Evolutionary conservation across 2,329 filamentous ascomycete genomes (phyloP).

Genomic region (Trichoderma oligosporum): DNA sequence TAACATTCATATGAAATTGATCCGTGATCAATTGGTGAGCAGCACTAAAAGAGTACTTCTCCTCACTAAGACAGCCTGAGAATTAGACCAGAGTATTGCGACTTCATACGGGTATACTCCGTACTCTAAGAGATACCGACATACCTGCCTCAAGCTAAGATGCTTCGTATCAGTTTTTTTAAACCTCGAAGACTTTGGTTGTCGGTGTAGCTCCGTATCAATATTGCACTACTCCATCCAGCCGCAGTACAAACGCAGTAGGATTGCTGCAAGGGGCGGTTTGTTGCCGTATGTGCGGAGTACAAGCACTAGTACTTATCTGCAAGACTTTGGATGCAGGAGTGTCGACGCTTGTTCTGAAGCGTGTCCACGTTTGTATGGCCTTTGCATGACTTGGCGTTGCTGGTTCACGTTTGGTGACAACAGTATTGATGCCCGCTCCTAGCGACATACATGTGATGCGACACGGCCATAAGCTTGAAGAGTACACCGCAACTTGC

Average conservation of each 20-base stretch:
- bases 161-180: too few relatives aligned
- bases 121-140: too few relatives aligned
- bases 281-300: not conserved
- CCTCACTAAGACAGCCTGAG: too few relatives aligned
- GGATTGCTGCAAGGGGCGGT: not conserved
- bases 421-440: not conserved
- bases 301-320: too few relatives aligned
- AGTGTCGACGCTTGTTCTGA: not conserved
- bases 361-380: constrained; percentile 10
- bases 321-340: too few relatives aligned
- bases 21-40: not conserved
- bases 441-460: not conserved
- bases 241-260: not conserved
- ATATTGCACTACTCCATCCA: not conserved
- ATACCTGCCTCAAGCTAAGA: too few relatives aligned
- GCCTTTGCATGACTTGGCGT: not conserved
- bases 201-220: not conserved
- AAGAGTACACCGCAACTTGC: constrained; percentile 11
- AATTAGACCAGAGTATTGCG: too few relatives aligned
- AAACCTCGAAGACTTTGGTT: too few relatives aligned
- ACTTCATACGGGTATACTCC: too few relatives aligned
- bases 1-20: not conserved
- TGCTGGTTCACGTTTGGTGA: not conserved
- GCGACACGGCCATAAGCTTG: not conserved
- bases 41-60: not conserved